Evolutionary conservation across 1,284 basidiomycete genomes (phyloP).

Genomic region (Austropuccinia psidii): DNA sequence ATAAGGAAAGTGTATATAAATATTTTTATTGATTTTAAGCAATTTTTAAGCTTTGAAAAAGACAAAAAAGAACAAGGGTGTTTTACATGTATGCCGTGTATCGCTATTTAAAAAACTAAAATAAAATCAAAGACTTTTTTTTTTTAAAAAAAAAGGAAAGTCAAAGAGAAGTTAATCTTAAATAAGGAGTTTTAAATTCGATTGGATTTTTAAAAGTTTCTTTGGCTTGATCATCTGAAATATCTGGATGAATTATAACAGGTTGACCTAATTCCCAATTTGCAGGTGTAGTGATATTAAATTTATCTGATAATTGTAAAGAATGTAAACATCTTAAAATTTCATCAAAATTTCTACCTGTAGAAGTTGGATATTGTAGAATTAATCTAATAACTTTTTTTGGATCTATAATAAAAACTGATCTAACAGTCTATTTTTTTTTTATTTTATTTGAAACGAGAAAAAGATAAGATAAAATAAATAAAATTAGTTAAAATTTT

Average conservation of each 20-base stretch:
- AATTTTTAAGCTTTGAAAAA: too few species aligned
- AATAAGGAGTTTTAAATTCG: conserved; percentile 53
- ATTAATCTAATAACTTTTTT: conserved; percentile 78
- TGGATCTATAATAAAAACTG: conserved; percentile 88
- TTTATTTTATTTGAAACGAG: conserved; percentile 37
- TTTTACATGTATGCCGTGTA: too few species aligned
- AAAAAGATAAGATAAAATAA: background rate
- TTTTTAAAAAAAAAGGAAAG: too few species aligned
- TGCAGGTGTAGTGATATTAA: conserved; percentile 61
- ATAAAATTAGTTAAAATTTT: background rate
- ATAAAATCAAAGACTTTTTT: too few species aligned
- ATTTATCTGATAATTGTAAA: conserved; percentile 86
- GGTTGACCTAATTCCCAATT: conserved; percentile 87
- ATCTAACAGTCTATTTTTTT: conserved; percentile 68
- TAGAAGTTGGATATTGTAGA: conserved; percentile 70
- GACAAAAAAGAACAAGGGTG: too few species aligned
- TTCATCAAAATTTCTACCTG: conserved; percentile 61
- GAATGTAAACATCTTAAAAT: conserved; percentile 75
- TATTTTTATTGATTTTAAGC: too few species aligned
- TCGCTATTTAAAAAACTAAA: too few species aligned
- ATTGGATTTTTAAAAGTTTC: conserved; percentile 63
- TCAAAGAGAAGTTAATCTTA: conserved; percentile 50
- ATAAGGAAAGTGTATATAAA: too few species aligned
- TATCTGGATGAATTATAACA: conserved; percentile 88
- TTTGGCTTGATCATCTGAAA: conserved; percentile 79